phyloP scores from a whole-genome alignment of 306 rosid genomes.

The Carpinus viminea region DNA sequence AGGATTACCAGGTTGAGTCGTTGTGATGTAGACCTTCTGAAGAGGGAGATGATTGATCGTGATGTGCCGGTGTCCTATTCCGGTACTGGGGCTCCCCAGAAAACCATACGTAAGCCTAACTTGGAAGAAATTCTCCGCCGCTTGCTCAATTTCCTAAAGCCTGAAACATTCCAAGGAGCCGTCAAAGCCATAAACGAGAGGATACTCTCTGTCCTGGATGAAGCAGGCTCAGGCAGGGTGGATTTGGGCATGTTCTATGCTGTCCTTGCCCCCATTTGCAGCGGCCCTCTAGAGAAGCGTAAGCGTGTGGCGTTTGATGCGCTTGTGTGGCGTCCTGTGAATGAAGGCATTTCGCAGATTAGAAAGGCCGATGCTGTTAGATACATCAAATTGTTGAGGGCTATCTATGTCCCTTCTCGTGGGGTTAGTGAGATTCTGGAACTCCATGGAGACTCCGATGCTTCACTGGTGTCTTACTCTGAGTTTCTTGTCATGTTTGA shows the following conservation, averaged over 20 bases:
- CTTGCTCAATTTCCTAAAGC: slow-evolving; percentile 75
- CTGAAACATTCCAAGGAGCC: slow-evolving; percentile 96
- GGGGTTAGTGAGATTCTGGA: slow-evolving; percentile 77
- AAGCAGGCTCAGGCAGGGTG: slow-evolving; percentile 75
- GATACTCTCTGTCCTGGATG: slow-evolving; percentile 85
- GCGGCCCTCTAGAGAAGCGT: slow-evolving; percentile 81
- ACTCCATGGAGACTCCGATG: slow-evolving; percentile 70
- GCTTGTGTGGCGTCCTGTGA: slow-evolving; percentile 91
- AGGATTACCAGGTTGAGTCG: slow-evolving; percentile 86
- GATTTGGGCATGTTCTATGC: slow-evolving; percentile 93
- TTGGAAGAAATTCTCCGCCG: slow-evolving; percentile 88
- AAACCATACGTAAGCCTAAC: slow-evolving; percentile 86
- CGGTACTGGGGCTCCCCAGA: slow-evolving; percentile 80
- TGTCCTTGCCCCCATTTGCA: slow-evolving; percentile 87
- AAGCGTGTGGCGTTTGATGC: slow-evolving; percentile 86
- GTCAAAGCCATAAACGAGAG: slow-evolving; percentile 93
- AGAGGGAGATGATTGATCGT: slow-evolving; percentile 84
- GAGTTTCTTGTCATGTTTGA: slow-evolving; percentile 88
- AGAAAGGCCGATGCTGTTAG: slow-evolving; percentile 57
- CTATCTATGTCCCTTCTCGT: slow-evolving; percentile 70
- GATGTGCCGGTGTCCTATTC: slow-evolving; percentile 90
- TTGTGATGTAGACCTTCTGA: slow-evolving; percentile 75
- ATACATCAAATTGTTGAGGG: slow-evolving; percentile 79
- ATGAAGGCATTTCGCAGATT: slow-evolving; percentile 72
- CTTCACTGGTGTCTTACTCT: slow-evolving; percentile 68